Evolutionary conservation across 1,284 basidiomycete genomes (phyloP), one percentile per base, ranked within the genome.

Genomic region (Phylloboletellus chloephorus): DNA sequence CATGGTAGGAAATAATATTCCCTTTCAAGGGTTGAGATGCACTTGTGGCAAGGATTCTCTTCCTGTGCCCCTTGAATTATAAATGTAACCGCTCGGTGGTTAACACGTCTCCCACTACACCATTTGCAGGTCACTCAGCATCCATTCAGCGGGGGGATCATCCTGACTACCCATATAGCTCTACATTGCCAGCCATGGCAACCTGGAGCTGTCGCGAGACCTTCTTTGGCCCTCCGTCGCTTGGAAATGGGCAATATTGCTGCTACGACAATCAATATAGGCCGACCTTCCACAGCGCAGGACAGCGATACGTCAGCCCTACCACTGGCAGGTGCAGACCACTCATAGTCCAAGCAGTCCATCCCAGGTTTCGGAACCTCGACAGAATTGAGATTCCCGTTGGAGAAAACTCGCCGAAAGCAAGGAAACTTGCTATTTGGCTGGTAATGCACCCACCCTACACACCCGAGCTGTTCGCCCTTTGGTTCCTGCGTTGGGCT

Each of bases 261-360:
- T 62, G 56, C 31, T 46, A 31, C 3, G 56, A 46, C 29, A 44
- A 3, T n/a, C 57, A 61, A 16, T 46, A 51, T 42, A 52, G 48
- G 6, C 33, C 26, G 7, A 45, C 16, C 2, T 25, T 13, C 16
- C 58, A 61, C 11, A 46, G 50, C 2, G 4, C 11, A 19, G 41
- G 30, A 22, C 43, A 48, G 17, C 47, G 55, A 46, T 61, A 54
- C 15, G 25, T 56, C 36, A 60, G 55, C 12, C 34, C 53, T 12
- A 37, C 35, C 11, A 49, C 45, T 4, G 55, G 57, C 22, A 53
- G 6, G 31, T 61, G 55, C 20, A 60, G 15, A 34, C 44, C 13
- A 10, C 57, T 60, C 12, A 0, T 23, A 12, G 41, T 61, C n/a
- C 59, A 61, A 31, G 48, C 51, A 12, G 39, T 56, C 21, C 39